A percentile compares a stretch with the other conserved stretches of the same genome.
These are phyloP conservation scores for Nasturtium officinale DNA, from an alignment of 345 rosid species.

Conservation along the genomic window DNA sequence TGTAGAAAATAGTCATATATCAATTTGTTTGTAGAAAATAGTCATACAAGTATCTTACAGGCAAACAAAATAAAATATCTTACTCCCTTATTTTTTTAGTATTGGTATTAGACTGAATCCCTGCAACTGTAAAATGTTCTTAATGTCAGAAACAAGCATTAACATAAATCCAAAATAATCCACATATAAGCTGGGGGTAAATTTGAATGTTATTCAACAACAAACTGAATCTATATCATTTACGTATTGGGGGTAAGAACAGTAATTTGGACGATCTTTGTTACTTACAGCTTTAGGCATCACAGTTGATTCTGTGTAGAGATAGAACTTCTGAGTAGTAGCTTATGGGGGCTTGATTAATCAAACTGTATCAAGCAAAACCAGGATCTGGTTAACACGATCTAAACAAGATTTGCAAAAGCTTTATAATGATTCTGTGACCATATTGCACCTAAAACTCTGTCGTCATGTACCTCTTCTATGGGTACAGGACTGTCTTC, in stretches of 20 bases:
- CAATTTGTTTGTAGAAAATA: background rate
- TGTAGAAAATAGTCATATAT: background rate
- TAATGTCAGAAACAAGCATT: conserved; percentile 1
- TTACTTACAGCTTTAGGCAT: background rate
- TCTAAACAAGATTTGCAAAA: background rate
- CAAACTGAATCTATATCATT: too few species aligned
- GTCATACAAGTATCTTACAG: background rate
- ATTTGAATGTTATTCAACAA: background rate
- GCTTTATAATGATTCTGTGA: conserved; percentile 16
- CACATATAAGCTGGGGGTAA: background rate
- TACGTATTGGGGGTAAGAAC: background rate
- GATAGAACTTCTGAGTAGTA: background rate
- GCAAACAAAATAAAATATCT: too few species aligned
- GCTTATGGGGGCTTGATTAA: background rate
- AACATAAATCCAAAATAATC: conserved; percentile 24
- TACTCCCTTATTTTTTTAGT: background rate
- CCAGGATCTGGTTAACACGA: background rate
- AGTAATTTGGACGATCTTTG: background rate
- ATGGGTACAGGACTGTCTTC: background rate
- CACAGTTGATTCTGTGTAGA: background rate
- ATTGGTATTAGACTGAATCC: background rate
- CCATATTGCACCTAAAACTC: background rate
- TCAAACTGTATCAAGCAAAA: conserved; percentile 22
- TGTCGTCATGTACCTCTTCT: background rate
- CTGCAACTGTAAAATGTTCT: conserved; percentile 2